Base-by-base conservation (phyloP, 2,329 filamentous ascomycete species). In the Hymenoscyphus occultus region DNA sequence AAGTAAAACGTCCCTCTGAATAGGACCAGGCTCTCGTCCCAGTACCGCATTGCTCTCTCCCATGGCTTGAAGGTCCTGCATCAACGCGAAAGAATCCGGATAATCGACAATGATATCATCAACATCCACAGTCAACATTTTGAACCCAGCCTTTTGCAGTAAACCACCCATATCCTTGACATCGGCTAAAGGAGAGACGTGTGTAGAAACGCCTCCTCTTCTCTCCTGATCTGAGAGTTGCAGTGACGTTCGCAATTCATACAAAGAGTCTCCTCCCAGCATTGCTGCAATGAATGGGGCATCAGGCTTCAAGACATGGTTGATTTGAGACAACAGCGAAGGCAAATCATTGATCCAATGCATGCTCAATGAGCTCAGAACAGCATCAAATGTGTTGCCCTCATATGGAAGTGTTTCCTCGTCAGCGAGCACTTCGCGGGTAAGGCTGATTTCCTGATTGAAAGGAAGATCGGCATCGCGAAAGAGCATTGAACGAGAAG, bases 291-390 rank as follows among this genome's bases (percentile, higher is more conserved):
- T 88, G 75, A 99, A 97, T 1, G 96, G 93, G 64, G 86, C 84
- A 76, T 99, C 95, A 0, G 94, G 93, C 78, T 96, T 96, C 32
- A 99, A 84, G 40, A 96, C 81, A 69, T 86, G 84, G 80, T 97
- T 96, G 75, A 97, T 90, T 75, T 96, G 92, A 1, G 88, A 83
- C 1, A 99, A 83, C 12, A 96, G 81, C 0, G 90, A 91, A 0
- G 95, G 95, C 5, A 99, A 85, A 77, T 99, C 92, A 76, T 99
- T 99, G 82, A 97, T 90, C 95, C 95, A 99, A 78, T 99, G 95
- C 76, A 99, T 82, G 65, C 90, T 93, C 65, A 97, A 80, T 64
- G 90, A 96, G 75, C 92, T 96, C 68, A 99, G 81, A 12, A 97
- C 91, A 5, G 96, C 87, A 76, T 98, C 93, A 76, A 97, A 98